Evolutionary conservation across 2,329 filamentous ascomycete genomes (phyloP).

Genomic region (Aureobasidium sp.): DNA sequence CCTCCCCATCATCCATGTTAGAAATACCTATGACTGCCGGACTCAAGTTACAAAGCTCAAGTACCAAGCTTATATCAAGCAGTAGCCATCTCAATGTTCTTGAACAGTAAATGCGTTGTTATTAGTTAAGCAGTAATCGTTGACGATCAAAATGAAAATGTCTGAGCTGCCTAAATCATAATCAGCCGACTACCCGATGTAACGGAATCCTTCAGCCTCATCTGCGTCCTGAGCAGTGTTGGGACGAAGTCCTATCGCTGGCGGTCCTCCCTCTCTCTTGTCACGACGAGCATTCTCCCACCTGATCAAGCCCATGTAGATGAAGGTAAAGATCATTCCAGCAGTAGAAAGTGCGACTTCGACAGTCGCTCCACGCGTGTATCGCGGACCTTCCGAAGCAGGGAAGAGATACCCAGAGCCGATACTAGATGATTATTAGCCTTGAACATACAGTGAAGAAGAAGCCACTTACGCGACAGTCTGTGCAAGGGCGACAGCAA

Average conservation of each 20-base stretch:
- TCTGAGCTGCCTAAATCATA: not conserved
- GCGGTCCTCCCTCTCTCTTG: slow-evolving; percentile 9
- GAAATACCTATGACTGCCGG: too few species aligned
- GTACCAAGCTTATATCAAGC: too few species aligned
- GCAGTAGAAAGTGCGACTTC: slow-evolving; percentile 10
- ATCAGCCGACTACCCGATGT: not conserved
- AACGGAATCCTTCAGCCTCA: slow-evolving; percentile 13
- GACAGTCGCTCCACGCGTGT: slow-evolving; percentile 7
- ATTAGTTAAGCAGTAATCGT: too few species aligned
- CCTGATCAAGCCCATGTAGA: slow-evolving; percentile 13
- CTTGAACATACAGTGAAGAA: not conserved
- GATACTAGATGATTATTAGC: not conserved
- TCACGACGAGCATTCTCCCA: slow-evolving; percentile 13
- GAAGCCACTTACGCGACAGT: slow-evolving; percentile 10
- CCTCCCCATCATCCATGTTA: too few species aligned
- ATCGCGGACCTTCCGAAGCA: not conserved
- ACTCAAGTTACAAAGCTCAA: too few species aligned
- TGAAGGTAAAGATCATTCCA: slow-evolving; percentile 11
- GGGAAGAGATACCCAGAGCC: not conserved
- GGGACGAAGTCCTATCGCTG: slow-evolving; percentile 1
- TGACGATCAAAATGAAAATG: not conserved
- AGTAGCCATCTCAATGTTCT: too few species aligned
- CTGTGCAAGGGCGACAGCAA: slow-evolving; percentile 12
- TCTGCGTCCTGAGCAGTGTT: slow-evolving; percentile 12
- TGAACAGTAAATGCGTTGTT: too few species aligned